phyloP scores from a whole-genome alignment of 768 basidiomycete species.

The Suillus variegatus region DNA sequence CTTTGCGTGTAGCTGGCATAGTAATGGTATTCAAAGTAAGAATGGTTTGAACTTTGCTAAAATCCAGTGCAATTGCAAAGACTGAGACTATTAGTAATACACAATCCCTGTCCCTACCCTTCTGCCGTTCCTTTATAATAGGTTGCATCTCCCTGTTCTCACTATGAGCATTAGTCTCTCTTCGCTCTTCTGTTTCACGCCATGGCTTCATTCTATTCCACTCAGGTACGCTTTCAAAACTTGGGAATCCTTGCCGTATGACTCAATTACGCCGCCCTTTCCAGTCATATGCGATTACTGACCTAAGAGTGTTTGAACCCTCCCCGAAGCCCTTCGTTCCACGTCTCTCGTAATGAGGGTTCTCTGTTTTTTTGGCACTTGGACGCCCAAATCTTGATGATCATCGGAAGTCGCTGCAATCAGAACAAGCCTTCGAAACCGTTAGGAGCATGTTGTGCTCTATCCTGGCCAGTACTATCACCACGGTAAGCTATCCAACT shows the following conservation, averaged over 20 bases:
- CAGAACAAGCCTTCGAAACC: neutral
- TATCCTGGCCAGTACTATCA: neutral
- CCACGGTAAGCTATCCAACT: neutral
- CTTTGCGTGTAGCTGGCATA: constrained; percentile 2
- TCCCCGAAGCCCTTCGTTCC: neutral
- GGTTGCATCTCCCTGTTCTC: neutral
- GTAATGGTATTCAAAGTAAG: neutral
- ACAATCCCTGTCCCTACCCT: too few species aligned
- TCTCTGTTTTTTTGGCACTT: neutral
- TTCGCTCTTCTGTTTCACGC: neutral
- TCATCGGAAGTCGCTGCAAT: neutral
- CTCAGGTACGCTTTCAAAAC: neutral
- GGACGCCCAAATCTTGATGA: neutral
- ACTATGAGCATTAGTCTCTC: neutral
- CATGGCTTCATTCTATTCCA: neutral
- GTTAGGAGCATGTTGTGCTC: neutral
- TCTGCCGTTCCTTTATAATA: too few species aligned
- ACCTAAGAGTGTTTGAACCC: neutral
- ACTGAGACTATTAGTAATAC: too few species aligned
- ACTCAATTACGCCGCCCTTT: neutral
- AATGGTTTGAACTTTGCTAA: neutral
- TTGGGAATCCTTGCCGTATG: neutral
- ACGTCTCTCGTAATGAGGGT: neutral
- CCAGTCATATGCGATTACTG: neutral
- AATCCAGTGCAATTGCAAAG: too few species aligned